Evolutionary conservation across 495 filamentous ascomycete genomes (phyloP).

Genomic region (Beverwykella pulmonaria): DNA sequence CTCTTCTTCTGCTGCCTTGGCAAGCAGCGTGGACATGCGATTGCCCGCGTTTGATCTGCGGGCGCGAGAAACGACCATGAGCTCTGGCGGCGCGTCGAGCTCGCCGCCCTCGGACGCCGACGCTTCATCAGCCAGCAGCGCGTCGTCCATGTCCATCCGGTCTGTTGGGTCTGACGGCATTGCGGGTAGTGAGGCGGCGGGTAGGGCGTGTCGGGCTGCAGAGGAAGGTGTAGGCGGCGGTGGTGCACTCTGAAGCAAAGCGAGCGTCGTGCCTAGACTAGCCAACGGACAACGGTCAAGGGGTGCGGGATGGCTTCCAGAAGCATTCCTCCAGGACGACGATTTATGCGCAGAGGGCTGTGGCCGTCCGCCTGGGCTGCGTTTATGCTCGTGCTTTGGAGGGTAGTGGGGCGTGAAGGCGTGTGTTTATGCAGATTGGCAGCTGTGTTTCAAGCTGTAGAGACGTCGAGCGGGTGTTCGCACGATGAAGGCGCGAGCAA

Average conservation of each 20-base stretch:
- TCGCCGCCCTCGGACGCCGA: conserved; percentile 37
- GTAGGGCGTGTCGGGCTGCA: conserved; percentile 13
- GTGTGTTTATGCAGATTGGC: conserved; percentile 15
- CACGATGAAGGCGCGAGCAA: not conserved
- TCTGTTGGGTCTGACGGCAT: conserved; percentile 24
- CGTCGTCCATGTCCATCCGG: conserved; percentile 13
- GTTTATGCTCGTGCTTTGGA: not conserved
- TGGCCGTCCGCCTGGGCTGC: conserved; percentile 14
- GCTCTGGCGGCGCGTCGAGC: conserved; percentile 59
- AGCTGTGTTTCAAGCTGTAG: conserved; percentile 17
- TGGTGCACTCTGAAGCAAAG: conserved; percentile 24
- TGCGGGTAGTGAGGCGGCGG: not conserved
- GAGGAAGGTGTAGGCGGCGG: conserved; percentile 17
- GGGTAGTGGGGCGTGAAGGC: not conserved
- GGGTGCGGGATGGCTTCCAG: conserved; percentile 31
- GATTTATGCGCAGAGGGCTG: conserved; percentile 21
- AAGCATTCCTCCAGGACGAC: conserved; percentile 23
- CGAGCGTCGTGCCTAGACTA: conserved; percentile 8
- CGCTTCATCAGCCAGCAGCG: conserved; percentile 5
- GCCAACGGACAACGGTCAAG: conserved; percentile 26
- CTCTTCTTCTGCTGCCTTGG: conserved; percentile 64
- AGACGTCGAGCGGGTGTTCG: not conserved
- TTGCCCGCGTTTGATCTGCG: conserved; percentile 86
- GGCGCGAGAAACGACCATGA: conserved; percentile 73
- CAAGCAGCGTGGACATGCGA: conserved; percentile 75